Conservation (phyloP, 768 basidiomycete genomes). For the Tubosaeta sp. region DNA sequence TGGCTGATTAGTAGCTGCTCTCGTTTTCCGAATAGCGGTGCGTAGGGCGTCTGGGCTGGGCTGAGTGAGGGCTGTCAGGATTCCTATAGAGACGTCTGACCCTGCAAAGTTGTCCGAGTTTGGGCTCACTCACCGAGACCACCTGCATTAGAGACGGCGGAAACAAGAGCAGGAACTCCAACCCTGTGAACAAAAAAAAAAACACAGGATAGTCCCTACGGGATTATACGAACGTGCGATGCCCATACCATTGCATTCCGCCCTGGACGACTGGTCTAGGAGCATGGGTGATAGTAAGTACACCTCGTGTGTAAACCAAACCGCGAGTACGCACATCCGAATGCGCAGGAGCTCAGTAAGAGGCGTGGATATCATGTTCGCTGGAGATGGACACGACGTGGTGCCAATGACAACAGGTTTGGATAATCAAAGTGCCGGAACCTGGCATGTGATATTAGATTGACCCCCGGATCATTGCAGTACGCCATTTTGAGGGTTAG, state of each 20-base stretch:
- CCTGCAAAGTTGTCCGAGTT: neutral
- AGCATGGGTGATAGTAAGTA: neutral
- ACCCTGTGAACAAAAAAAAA: slow-evolving; percentile 56
- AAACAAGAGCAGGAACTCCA: slow-evolving; percentile 66
- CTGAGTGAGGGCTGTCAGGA: slow-evolving; percentile 86
- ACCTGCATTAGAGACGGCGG: slow-evolving; percentile 80
- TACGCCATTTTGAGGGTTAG: too few species aligned
- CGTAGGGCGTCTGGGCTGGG: slow-evolving; percentile 81
- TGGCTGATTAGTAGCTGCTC: slow-evolving; percentile 61
- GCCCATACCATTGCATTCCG: slow-evolving; percentile 80
- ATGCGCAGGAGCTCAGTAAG: slow-evolving; percentile 66
- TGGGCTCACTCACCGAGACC: slow-evolving; percentile 53
- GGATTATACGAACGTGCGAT: neutral
- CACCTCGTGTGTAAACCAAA: neutral
- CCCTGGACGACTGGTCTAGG: slow-evolving; percentile 77
- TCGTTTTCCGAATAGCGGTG: slow-evolving; percentile 73
- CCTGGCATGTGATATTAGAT: neutral
- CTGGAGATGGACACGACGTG: neutral
- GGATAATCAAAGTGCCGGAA: too few species aligned
- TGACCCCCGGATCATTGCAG: too few species aligned
- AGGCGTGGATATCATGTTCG: slow-evolving; percentile 43
- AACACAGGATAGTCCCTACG: neutral
- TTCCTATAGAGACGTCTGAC: slow-evolving; percentile 38
- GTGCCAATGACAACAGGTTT: neutral
- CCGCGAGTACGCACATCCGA: slow-evolving; percentile 47